Evolutionary conservation across 352 stramenopile genomes (phyloP).

Genomic region (Globisporangium iwayamae): DNA sequence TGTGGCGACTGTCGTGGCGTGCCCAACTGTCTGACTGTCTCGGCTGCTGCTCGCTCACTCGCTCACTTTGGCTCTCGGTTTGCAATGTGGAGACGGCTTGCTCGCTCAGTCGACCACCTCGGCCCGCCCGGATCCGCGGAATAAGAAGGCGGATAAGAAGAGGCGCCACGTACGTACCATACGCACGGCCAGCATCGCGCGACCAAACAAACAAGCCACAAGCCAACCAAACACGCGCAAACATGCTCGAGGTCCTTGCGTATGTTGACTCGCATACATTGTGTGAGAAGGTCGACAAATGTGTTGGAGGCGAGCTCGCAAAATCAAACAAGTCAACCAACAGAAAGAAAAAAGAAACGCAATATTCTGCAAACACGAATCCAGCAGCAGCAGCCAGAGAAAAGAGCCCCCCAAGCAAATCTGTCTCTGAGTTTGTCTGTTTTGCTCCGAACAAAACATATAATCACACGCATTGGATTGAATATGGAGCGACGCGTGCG

Average conservation of each 20-base stretch:
- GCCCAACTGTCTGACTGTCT: background rate
- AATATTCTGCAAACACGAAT: background rate
- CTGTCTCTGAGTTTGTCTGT: background rate
- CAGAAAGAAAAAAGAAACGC: background rate
- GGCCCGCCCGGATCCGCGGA: background rate
- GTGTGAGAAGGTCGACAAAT: too few relatives aligned
- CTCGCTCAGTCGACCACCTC: conserved; percentile 1
- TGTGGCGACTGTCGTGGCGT: conserved; percentile 6
- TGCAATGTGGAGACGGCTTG: background rate
- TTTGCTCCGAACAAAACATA: background rate
- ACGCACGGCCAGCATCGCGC: background rate
- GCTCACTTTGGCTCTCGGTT: background rate
- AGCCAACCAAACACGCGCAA: background rate
- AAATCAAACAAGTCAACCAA: background rate
- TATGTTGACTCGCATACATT: background rate
- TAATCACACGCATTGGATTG: background rate
- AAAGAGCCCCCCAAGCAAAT: background rate
- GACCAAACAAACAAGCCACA: background rate
- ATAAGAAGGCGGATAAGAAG: conserved; percentile 13
- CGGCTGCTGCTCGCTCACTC: conserved; percentile 2
- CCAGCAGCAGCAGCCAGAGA: background rate
- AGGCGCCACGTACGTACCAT: background rate
- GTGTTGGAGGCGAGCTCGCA: background rate
- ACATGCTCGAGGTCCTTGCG: background rate
- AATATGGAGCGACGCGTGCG: too few relatives aligned